A percentile compares a stretch with the other conserved stretches of the same genome.
Evolutionary conservation across 352 stramenopile genomes (phyloP).

Genomic region (Pythium oligandrum): DNA sequence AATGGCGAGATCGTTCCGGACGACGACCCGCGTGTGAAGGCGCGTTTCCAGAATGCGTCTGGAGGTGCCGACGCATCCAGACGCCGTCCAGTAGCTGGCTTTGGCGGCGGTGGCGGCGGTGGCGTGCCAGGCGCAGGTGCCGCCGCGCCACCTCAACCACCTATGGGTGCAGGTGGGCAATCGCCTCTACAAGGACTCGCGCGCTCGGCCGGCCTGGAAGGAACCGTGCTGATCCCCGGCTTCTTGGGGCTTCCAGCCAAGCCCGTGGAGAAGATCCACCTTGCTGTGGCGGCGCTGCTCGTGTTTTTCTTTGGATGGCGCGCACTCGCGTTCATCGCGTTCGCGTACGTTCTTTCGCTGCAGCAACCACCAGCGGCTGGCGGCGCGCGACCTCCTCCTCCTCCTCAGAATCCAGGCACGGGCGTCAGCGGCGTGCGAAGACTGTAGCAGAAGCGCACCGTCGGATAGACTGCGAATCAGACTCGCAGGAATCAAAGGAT

Average conservation of each 20-base stretch:
- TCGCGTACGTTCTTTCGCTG: constrained; percentile 58
- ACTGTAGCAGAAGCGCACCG: constrained; percentile 3
- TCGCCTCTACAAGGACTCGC: constrained; percentile 48
- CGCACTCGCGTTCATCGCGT: constrained; percentile 61
- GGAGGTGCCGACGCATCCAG: constrained; percentile 6
- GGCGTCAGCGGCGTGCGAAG: constrained; percentile 7
- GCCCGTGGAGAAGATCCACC: constrained; percentile 66
- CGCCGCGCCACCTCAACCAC: constrained; percentile 4
- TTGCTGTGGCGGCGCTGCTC: constrained; percentile 51
- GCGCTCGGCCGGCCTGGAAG: constrained; percentile 53
- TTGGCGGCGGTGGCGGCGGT: constrained; percentile 5
- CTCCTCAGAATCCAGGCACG: neutral
- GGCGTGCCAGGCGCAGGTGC: neutral
- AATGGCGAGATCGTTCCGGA: constrained; percentile 85
- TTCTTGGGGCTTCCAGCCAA: constrained; percentile 48
- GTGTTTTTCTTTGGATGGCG: constrained; percentile 65
- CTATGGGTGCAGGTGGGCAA: constrained; percentile 1
- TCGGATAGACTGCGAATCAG: no score
- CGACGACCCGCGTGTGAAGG: constrained; percentile 71
- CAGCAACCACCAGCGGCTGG: constrained; percentile 36
- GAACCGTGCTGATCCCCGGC: constrained; percentile 50
- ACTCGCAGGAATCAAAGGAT: no score
- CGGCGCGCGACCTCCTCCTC: constrained; percentile 23
- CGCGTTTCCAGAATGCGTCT: constrained; percentile 12
- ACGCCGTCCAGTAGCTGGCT: constrained; percentile 1